phyloP scores from a whole-genome alignment of 2,329 filamentous ascomycete genomes.

The Monilinia fructigena region DNA sequence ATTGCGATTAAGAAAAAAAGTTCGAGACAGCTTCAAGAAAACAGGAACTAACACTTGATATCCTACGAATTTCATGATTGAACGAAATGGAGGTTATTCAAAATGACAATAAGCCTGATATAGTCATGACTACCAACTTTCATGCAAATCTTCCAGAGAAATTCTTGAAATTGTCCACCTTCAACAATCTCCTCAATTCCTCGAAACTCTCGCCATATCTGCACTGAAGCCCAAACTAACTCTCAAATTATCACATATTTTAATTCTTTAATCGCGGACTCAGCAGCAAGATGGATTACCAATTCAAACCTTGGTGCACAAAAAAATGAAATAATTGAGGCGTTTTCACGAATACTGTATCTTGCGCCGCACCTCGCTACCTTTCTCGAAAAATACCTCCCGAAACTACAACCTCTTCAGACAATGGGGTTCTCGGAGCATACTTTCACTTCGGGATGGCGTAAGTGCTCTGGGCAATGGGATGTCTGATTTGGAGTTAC shows the following conservation, averaged over 20 bases:
- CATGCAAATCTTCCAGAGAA: constrained; percentile 64
- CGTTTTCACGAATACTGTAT: constrained; percentile 77
- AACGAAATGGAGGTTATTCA: constrained; percentile 42
- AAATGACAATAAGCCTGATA: constrained; percentile 55
- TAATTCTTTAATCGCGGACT: constrained; percentile 73
- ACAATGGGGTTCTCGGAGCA: constrained; percentile 26
- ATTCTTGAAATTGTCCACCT: constrained; percentile 65
- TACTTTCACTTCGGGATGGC: constrained; percentile 33
- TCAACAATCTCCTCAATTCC: constrained; percentile 62
- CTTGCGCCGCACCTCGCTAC: constrained; percentile 77
- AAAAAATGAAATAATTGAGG: constrained; percentile 54
- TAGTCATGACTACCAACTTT: constrained; percentile 42
- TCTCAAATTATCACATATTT: constrained; percentile 69
- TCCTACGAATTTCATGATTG: constrained; percentile 14
- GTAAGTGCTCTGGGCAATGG: constrained; percentile 38
- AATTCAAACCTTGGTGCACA: constrained; percentile 28
- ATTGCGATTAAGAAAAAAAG: constrained; percentile 25
- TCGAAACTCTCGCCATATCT: constrained; percentile 67
- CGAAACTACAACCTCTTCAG: constrained; percentile 20
- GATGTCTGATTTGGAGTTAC: constrained; percentile 43
- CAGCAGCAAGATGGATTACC: constrained; percentile 76
- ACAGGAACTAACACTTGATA: constrained; percentile 3
- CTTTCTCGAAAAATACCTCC: constrained; percentile 59
- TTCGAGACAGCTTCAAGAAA: constrained; percentile 18
- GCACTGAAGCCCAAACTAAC: constrained; percentile 70